These are phyloP conservation scores for Ascoidea tarda DNA, from an alignment of 805 yeast genomes.

Conservation along the genomic window DNA sequence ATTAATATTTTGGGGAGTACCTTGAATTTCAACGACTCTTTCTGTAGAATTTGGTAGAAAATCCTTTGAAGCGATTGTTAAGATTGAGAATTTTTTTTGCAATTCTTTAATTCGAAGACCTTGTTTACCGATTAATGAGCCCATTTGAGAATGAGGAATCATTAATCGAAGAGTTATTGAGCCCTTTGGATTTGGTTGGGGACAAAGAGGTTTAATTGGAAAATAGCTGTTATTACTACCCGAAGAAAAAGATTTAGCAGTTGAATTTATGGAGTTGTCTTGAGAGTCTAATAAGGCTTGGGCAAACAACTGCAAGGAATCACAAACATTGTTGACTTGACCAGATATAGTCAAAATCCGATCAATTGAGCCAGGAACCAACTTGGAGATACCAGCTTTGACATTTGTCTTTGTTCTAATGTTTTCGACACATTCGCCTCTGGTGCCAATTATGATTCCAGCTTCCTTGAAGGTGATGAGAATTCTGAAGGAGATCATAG, in stretches of 20 bases:
- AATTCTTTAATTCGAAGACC: constrained; percentile 71
- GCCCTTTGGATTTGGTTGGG: constrained; percentile 35
- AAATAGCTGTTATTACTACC: constrained; percentile 31
- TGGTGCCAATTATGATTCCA: constrained; percentile 80
- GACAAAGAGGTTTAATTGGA: constrained; percentile 46
- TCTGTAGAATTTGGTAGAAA: constrained; percentile 72
- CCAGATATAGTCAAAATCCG: constrained; percentile 74
- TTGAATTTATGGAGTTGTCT: constrained; percentile 11
- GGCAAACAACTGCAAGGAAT: constrained; percentile 58
- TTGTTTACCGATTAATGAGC: constrained; percentile 75
- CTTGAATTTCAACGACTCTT: constrained; percentile 79
- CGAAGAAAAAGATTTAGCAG: constrained; percentile 12
- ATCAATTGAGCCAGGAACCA: constrained; percentile 69
- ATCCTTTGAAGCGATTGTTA: constrained; percentile 80
- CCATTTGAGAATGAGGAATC: constrained; percentile 77
- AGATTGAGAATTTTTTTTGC: constrained; percentile 53
- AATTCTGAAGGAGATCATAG: constrained; percentile 28
- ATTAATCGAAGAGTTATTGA: constrained; percentile 51
- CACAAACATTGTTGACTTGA: constrained; percentile 49
- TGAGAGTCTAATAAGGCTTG: constrained; percentile 41
- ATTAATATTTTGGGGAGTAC: constrained; percentile 49
- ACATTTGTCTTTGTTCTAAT: constrained; percentile 65
- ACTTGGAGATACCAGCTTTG: constrained; percentile 77
- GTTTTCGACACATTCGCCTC: constrained; percentile 63
- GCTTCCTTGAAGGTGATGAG: constrained; percentile 78